Evolutionary conservation across 768 basidiomycete genomes (phyloP), one percentile per base, ranked within the genome.

Genomic region (Trametes gibbosa): DNA sequence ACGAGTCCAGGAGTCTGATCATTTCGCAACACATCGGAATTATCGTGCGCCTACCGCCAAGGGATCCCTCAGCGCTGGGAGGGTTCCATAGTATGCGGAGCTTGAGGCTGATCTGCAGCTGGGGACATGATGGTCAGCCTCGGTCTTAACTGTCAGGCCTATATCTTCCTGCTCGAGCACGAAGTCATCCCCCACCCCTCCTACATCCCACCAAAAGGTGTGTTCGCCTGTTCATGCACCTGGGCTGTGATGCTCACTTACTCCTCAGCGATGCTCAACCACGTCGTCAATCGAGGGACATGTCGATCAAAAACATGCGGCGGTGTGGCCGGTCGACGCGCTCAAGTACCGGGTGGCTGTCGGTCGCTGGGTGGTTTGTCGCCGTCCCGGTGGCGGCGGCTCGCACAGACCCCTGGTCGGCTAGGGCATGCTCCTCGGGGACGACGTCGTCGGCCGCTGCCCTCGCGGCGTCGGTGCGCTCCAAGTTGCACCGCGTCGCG

Each of bases 271-370:
- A 34, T 21, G 62, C 41, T 65, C 46, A 41, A 61, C 34, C 46
- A 62, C 45, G 52, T 23, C 49, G 62, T 37, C 61, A 61, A 21
- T 58, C 62, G 61, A 59, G 57, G 46, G 48, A 53, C 27, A 16
- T 32, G 8, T 34, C 25, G 49, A 60, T 65, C 58, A 53, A 43
- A 49, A 61, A 64, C 42, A 58, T 32, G 53, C 46, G 55, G 39
- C 56, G 39, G 64, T 61, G 32, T 58, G 58, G 61, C 29, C 25
- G 45, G 43, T 45, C 39, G 39, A 37, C 19, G 45, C 32, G 37
- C 53, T 65, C 55, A 52, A 46, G 56, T 62, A 64, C 57, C 59
- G 63, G 53, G 17, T n/a, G 53, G 53, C 43, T 19, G 13, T n/a
- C 37, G 32, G 43, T 23, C 10, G 8, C 45, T 55, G 37, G 45